Evolutionary conservation across 208 protist species (phyloP).

Genomic region (Tritrichomonas foetus): DNA sequence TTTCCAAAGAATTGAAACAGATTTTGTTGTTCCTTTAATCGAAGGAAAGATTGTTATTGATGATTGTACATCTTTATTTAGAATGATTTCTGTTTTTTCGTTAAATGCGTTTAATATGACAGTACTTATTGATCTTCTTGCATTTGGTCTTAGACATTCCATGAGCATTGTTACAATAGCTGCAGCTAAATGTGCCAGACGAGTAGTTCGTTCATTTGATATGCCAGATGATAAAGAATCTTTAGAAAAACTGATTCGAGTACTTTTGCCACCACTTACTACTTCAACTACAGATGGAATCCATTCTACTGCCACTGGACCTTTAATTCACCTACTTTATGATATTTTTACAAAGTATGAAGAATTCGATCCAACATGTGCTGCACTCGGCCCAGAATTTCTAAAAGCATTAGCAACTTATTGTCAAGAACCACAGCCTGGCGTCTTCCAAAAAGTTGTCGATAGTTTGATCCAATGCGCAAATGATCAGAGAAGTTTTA

Average conservation of each 20-base stretch:
- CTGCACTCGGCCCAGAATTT: not conserved
- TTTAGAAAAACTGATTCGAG: not conserved
- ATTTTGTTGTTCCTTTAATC: not conserved
- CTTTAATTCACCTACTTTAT: not conserved
- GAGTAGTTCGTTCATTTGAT: not conserved
- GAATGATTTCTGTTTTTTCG: not conserved
- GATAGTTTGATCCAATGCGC: not conserved
- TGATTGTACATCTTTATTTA: not conserved
- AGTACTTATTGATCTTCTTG: not conserved
- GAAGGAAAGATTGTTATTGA: not conserved
- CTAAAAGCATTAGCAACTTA: not conserved
- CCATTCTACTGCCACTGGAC: not conserved
- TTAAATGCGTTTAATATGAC: not conserved
- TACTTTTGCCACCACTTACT: not conserved
- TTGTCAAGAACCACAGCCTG: not conserved
- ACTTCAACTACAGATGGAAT: not conserved
- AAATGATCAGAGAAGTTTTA: not conserved
- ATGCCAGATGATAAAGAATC: not conserved
- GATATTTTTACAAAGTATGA: not conserved
- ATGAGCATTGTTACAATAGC: not conserved
- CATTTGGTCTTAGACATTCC: not conserved
- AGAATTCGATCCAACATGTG: not conserved
- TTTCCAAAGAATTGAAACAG: not conserved
- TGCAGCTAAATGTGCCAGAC: not conserved
- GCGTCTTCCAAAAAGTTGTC: not conserved